A percentile compares a stretch with the other conserved stretches of the same genome.
Conservation (phyloP, 2,329 filamentous ascomycete species). For the Diplodia seriata region DNA sequence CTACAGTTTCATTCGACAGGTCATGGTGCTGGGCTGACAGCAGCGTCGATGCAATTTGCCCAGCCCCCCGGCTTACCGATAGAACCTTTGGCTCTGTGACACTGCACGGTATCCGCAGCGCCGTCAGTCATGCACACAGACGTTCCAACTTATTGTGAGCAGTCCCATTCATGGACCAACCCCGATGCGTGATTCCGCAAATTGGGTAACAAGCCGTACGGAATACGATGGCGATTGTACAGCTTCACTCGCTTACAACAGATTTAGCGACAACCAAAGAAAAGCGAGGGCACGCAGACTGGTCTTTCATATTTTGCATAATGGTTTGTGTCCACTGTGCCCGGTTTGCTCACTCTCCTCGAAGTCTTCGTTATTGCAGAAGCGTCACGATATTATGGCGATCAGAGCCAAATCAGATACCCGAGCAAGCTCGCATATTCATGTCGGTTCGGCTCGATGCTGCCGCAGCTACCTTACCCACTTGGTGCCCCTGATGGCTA, state of each 20-base stretch:
- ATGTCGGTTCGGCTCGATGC: not conserved
- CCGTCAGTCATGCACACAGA: not conserved
- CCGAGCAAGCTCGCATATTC: not conserved
- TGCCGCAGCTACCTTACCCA: not conserved
- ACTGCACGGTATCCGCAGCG: not conserved
- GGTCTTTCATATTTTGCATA: not conserved
- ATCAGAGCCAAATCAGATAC: not conserved
- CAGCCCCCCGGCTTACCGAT: not conserved
- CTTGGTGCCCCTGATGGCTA: not conserved
- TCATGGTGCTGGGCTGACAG: not conserved
- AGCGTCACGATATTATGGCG: not conserved
- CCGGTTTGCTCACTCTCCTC: not conserved
- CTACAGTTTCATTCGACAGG: not conserved
- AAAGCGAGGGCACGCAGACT: not conserved
- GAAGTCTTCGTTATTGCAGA: not conserved
- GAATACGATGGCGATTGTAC: not conserved
- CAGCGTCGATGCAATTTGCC: not conserved
- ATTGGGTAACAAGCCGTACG: not conserved
- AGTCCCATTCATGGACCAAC: not conserved
- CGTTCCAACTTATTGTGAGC: not conserved
- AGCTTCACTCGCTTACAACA: conserved; percentile 4
- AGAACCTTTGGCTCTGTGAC: conserved; percentile 2
- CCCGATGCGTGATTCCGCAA: not conserved
- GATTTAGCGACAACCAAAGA: not conserved
- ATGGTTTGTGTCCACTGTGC: not conserved